A percentile compares a stretch with the other conserved stretches of the same genome.
These are phyloP conservation scores for Termitomyces sp. DNA, from an alignment of 768 basidiomycete genomes.

Conservation along the genomic window DNA sequence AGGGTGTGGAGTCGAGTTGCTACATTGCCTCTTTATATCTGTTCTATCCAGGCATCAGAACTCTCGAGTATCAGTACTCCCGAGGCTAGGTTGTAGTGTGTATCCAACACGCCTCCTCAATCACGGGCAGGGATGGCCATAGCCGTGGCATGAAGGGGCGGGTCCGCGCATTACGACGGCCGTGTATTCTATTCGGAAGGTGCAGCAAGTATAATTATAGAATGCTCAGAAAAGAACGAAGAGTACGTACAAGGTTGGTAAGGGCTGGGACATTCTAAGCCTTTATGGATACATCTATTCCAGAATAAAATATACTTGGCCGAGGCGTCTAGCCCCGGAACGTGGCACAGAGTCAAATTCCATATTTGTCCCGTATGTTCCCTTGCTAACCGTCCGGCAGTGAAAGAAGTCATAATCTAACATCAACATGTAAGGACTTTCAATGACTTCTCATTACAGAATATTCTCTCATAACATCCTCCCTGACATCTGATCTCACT, in stretches of 20 bases:
- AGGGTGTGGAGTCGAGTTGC: not conserved
- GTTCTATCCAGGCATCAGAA: constrained; percentile 8
- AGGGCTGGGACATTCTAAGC: not conserved
- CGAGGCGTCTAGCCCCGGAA: constrained; percentile 7
- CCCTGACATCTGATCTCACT: not conserved
- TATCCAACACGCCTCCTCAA: constrained; percentile 10
- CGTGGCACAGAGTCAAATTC: constrained; percentile 2
- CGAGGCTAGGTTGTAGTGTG: constrained; percentile 8
- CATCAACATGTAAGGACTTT: not conserved
- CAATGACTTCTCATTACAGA: not conserved
- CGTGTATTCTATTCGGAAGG: constrained; percentile 11
- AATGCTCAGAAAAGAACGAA: constrained; percentile 9
- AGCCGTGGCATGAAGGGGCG: constrained; percentile 11
- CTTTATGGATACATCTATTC: constrained; percentile 7
- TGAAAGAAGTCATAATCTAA: not conserved
- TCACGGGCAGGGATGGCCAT: constrained; percentile 8
- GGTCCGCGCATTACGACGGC: constrained; percentile 11
- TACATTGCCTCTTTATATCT: constrained; percentile 5
- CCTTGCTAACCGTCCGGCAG: not conserved
- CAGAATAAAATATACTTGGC: constrained; percentile 6
- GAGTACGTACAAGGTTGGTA: constrained; percentile 9
- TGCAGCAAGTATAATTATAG: constrained; percentile 8
- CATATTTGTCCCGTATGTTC: not conserved
- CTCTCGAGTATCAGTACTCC: constrained; percentile 3
- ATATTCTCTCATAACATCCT: not conserved